Conservation (phyloP, 139 green algal genomes). For the Volvox africanus region DNA sequence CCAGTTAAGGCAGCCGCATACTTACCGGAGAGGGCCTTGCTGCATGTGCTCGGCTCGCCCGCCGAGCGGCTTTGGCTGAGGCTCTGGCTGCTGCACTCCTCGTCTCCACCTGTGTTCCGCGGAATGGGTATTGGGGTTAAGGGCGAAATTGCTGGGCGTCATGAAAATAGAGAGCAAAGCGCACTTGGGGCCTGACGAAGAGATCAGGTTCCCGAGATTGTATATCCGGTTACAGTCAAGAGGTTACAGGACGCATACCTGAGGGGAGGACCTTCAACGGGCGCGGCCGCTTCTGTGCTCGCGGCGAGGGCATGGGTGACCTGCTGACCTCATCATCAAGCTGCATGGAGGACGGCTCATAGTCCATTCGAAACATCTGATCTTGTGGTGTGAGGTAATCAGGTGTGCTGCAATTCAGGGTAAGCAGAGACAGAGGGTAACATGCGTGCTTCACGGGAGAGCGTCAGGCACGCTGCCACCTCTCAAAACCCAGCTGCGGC, state of each 20-base stretch:
- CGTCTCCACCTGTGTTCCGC: conserved; percentile 12
- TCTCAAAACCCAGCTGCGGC: too few relatives aligned
- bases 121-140: not conserved
- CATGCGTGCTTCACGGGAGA: too few relatives aligned
- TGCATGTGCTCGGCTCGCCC: conserved; percentile 59
- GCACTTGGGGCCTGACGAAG: too few relatives aligned
- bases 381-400: conserved; percentile 71
- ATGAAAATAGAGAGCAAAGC: not conserved
- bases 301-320: conserved; percentile 53
- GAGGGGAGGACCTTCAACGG: not conserved
- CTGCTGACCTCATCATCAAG: conserved; percentile 44
- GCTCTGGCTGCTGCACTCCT: conserved; percentile 61
- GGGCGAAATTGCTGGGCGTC: not conserved
- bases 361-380: conserved; percentile 69
- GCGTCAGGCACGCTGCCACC: too few relatives aligned
- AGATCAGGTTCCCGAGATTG: not conserved
- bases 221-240: not conserved
- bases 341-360: conserved; percentile 48
- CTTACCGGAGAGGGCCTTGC: conserved; percentile 51
- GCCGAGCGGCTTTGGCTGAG: conserved; percentile 54
- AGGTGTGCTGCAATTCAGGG: conserved; percentile 50
- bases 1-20: too few relatives aligned
- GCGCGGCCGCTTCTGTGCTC: conserved; percentile 50
- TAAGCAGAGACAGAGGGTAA: too few relatives aligned
- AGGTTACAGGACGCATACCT: not conserved